A percentile compares a stretch with the other conserved stretches of the same genome.
Evolutionary conservation across 2,329 filamentous ascomycete genomes (phyloP).

Genomic region (Ascochyta koolunga): DNA sequence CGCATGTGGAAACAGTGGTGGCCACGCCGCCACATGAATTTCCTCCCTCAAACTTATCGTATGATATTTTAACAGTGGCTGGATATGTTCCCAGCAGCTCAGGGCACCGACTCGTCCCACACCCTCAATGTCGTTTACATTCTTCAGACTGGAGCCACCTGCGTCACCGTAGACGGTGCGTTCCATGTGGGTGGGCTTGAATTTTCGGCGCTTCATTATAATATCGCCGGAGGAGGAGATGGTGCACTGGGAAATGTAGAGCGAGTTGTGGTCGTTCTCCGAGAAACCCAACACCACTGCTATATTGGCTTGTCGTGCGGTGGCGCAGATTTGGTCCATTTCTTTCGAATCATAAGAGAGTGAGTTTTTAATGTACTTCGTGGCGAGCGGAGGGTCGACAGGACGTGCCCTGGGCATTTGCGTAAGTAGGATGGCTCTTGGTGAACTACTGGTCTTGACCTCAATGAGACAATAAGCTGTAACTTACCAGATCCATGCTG

Average conservation of each 20-base stretch:
- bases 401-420: constrained; percentile 45
- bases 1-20: constrained; percentile 42
- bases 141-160: constrained; percentile 40
- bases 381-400: constrained; percentile 49
- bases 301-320: constrained; percentile 43
- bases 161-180: constrained; percentile 52
- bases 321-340: constrained; percentile 51
- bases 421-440: constrained; percentile 10
- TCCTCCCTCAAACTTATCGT: constrained; percentile 48
- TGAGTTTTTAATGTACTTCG: constrained; percentile 54
- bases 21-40: constrained; percentile 52
- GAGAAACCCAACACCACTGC: constrained; percentile 50
- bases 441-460: constrained; percentile 1
- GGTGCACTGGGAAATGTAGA: constrained; percentile 51
- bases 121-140: constrained; percentile 40
- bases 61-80: constrained; percentile 52
- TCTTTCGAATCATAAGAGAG: constrained; percentile 50
- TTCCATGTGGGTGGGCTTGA: constrained; percentile 54
- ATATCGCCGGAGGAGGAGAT: constrained; percentile 45
- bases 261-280: constrained; percentile 45
- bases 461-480: neutral
- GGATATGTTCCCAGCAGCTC: constrained; percentile 51
- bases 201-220: constrained; percentile 48
- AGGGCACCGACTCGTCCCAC: constrained; percentile 42
- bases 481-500: constrained; percentile 54